Conservation (phyloP, 495 filamentous ascomycete genomes). For the Margaritispora aquatica region DNA sequence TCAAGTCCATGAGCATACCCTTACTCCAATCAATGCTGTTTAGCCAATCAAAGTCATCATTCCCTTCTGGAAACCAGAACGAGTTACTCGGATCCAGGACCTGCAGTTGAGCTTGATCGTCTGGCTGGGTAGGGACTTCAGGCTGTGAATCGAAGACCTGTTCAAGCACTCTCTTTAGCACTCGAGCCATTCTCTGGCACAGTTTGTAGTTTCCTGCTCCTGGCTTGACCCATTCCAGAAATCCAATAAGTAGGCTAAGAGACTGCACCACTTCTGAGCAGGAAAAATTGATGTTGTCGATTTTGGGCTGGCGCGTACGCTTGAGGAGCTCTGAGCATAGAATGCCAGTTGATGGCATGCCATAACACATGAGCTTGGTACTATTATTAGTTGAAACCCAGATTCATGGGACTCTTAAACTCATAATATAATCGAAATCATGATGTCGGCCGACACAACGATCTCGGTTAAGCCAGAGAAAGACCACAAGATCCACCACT, state of each 20-base stretch:
- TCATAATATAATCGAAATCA: not conserved
- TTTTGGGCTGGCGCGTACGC: constrained; percentile 27
- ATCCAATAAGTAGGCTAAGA: constrained; percentile 11
- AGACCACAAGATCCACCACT: constrained; percentile 4
- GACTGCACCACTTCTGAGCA: constrained; percentile 11
- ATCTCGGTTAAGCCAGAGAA: constrained; percentile 14
- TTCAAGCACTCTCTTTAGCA: constrained; percentile 12
- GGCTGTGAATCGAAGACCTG: constrained; percentile 9
- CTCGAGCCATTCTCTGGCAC: constrained; percentile 4
- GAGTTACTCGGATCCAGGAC: not conserved
- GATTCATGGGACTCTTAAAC: not conserved
- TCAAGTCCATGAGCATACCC: constrained; percentile 1
- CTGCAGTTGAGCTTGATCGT: not conserved
- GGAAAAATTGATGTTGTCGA: constrained; percentile 1
- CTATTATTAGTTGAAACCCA: not conserved
- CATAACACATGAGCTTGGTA: constrained; percentile 16
- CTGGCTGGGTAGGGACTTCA: not conserved
- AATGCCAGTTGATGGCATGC: constrained; percentile 16
- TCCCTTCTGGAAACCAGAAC: not conserved
- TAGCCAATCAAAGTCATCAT: constrained; percentile 11
- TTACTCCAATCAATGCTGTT: constrained; percentile 15
- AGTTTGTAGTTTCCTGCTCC: constrained; percentile 16
- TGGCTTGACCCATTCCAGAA: constrained; percentile 17
- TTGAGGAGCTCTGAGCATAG: constrained; percentile 15
- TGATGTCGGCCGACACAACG: constrained; percentile 39